A percentile compares a stretch with the other conserved stretches of the same genome.
Evolutionary conservation across 1,284 basidiomycete genomes (phyloP).

Genomic region (Phaffia rhodozyma): DNA sequence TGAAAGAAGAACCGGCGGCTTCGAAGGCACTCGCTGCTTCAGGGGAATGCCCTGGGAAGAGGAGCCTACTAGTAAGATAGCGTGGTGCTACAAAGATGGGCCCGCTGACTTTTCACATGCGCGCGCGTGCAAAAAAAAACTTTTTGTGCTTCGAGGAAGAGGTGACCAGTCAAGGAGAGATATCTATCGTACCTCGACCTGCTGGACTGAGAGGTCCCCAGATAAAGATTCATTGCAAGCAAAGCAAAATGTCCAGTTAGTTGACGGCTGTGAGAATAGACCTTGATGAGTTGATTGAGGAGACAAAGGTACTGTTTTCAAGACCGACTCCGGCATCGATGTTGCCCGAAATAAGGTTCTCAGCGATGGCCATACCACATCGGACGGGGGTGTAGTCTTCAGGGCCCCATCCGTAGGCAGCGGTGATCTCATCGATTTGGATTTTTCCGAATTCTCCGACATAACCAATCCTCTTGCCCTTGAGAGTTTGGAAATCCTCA

Average conservation of each 20-base stretch:
- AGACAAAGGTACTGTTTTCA: constrained; percentile 28
- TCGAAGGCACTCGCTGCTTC: constrained; percentile 16
- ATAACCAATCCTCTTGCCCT: constrained; percentile 35
- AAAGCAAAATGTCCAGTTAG: too few species aligned
- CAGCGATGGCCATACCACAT: constrained; percentile 35
- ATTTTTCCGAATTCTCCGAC: constrained; percentile 37
- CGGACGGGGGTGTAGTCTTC: constrained; percentile 35
- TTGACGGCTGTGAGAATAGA: too few species aligned
- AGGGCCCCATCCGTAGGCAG: constrained; percentile 27
- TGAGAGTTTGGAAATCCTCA: constrained; percentile 32
- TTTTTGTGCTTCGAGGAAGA: background rate
- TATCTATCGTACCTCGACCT: constrained; percentile 20
- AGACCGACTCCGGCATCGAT: constrained; percentile 36
- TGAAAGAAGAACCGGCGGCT: too few species aligned
- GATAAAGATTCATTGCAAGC: background rate
- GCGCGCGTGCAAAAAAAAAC: too few species aligned
- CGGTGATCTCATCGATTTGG: constrained; percentile 31
- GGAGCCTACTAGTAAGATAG: too few species aligned
- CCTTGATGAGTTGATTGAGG: background rate
- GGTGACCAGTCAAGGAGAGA: background rate
- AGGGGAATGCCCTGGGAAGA: background rate
- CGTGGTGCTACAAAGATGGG: background rate
- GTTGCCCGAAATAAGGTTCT: constrained; percentile 32
- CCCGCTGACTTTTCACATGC: too few species aligned
- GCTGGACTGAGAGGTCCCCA: constrained; percentile 15